Conservation (phyloP, 2,329 filamentous ascomycete genomes). For the Metarhizium album region DNA sequence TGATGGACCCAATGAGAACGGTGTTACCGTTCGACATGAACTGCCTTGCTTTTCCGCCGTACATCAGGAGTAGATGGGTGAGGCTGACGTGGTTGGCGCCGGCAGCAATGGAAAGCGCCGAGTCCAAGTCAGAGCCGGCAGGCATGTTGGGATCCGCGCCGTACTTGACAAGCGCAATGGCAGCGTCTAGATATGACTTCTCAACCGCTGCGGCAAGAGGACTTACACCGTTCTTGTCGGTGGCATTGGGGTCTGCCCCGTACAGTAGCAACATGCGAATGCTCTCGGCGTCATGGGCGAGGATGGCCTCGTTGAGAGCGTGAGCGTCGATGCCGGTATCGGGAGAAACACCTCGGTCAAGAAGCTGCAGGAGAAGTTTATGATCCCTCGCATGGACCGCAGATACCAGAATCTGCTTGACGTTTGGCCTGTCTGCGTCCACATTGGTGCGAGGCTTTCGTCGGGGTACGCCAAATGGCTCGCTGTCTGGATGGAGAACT, state of each 20-base stretch:
- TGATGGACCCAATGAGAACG: conserved; percentile 48
- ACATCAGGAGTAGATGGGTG: conserved; percentile 47
- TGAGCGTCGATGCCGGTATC: conserved; percentile 35
- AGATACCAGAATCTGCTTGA: conserved; percentile 37
- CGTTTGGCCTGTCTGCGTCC: conserved; percentile 30
- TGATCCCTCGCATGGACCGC: conserved; percentile 48
- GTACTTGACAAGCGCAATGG: conserved; percentile 52
- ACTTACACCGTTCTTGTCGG: conserved; percentile 36
- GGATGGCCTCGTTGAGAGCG: conserved; percentile 42
- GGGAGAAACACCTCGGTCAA: conserved; percentile 45
- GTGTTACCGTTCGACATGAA: conserved; percentile 47
- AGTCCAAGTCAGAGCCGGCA: conserved; percentile 39
- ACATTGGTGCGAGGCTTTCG: conserved; percentile 36
- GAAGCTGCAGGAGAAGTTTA: conserved; percentile 43
- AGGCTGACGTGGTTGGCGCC: conserved; percentile 43
- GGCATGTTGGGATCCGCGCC: conserved; percentile 47
- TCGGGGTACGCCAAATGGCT: conserved; percentile 39
- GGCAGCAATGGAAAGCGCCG: conserved; percentile 41
- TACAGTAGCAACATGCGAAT: conserved; percentile 46
- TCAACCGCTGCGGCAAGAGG: conserved; percentile 42
- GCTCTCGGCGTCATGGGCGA: conserved; percentile 39
- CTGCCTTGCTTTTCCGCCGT: conserved; percentile 47
- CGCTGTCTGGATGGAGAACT: conserved; percentile 38
- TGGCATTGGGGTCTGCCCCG: conserved; percentile 43
- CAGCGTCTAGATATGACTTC: conserved; percentile 43